Conservation (phyloP, 1,284 basidiomycete species). For the Pulveroboletus sp. region DNA sequence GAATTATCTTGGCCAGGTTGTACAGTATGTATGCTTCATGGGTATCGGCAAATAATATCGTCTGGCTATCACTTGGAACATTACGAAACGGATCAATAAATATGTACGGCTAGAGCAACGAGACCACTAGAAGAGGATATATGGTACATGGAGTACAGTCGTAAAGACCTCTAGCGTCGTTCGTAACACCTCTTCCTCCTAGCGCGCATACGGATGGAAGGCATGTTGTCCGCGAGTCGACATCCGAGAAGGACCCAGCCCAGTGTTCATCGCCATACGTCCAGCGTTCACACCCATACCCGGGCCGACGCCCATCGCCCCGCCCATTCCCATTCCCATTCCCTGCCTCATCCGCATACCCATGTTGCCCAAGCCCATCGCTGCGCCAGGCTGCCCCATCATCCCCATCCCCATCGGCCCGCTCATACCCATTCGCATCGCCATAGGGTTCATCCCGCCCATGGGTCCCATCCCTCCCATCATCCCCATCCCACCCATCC, state of each 20-base stretch:
- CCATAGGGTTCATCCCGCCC: conserved; percentile 38
- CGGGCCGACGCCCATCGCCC: conserved; percentile 36
- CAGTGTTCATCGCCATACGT: conserved; percentile 44
- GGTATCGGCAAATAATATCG: conserved; percentile 3
- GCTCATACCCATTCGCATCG: conserved; percentile 42
- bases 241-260: conserved; percentile 54
- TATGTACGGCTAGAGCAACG: conserved; percentile 15
- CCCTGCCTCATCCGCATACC: conserved; percentile 37
- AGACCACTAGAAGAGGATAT: conserved; percentile 31
- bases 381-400: conserved; percentile 31
- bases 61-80: neutral
- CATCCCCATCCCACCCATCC: conserved; percentile 43
- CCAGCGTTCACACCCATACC: conserved; percentile 41
- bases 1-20: conserved; percentile 5
- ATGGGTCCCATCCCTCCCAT: conserved; percentile 38
- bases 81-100: conserved; percentile 11
- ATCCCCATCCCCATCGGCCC: conserved; percentile 36
- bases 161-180: neutral
- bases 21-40: conserved; percentile 16
- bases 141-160: conserved; percentile 31
- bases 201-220: conserved; percentile 64
- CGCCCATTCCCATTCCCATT: conserved; percentile 37
- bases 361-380: conserved; percentile 37
- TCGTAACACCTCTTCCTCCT: neutral
- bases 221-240: conserved; percentile 58